phyloP scores from a whole-genome alignment of 768 basidiomycete species.

The Suillus lakei region DNA sequence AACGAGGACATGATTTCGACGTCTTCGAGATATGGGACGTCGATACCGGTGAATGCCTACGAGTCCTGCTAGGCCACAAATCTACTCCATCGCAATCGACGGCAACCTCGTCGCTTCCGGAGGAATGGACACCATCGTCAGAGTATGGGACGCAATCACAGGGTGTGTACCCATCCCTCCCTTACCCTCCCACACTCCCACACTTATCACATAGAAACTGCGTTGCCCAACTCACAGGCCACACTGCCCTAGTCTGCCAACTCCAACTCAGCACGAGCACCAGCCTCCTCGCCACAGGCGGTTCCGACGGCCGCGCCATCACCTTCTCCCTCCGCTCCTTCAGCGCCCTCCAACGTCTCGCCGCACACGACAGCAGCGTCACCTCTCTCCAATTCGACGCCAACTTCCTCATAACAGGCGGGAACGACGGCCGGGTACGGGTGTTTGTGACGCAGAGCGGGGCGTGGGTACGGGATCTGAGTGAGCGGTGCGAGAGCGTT shows the following conservation, averaged over 20 bases:
- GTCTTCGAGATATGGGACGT: too few relatives aligned
- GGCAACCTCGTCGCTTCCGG: too few relatives aligned
- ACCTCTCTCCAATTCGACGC: constrained; percentile 90
- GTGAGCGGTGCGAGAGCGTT: constrained; percentile 76
- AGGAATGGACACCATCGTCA: too few relatives aligned
- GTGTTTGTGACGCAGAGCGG: constrained; percentile 74
- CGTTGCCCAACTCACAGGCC: too few relatives aligned
- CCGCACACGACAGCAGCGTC: too few relatives aligned
- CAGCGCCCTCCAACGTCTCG: constrained; percentile 63
- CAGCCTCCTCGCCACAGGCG: constrained; percentile 74
- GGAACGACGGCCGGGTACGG: constrained; percentile 83
- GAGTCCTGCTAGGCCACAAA: too few relatives aligned
- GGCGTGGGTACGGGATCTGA: constrained; percentile 72
- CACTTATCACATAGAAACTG: too few relatives aligned
- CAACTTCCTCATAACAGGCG: constrained; percentile 82
- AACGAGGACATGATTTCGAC: constrained; percentile 4
- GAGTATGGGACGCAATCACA: too few relatives aligned
- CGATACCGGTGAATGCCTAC: too few relatives aligned
- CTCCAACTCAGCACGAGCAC: constrained; percentile 71
- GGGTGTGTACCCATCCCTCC: too few relatives aligned
- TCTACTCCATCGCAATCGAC: too few relatives aligned
- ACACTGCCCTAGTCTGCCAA: constrained; percentile 90
- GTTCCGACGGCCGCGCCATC: constrained; percentile 87
- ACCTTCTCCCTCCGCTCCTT: constrained; percentile 60
- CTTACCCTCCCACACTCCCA: too few relatives aligned